phyloP scores from a whole-genome alignment of 2,329 filamentous ascomycete genomes.

The Talaromyces sp. region DNA sequence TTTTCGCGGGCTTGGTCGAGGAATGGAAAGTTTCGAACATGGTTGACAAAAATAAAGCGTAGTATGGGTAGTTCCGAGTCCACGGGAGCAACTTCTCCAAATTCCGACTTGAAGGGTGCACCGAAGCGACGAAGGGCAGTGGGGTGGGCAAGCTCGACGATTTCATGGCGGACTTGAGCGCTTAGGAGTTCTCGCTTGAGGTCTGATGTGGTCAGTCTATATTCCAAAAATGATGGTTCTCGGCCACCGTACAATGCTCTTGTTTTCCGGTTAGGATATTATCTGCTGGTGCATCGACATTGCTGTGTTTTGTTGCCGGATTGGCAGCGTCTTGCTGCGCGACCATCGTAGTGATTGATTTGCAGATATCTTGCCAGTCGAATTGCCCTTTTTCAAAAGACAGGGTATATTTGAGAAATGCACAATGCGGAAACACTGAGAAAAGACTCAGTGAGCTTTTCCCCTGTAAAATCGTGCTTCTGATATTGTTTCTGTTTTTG shows the following conservation, averaged over 20 bases:
- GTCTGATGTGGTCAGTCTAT: constrained; percentile 50
- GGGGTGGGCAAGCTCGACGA: constrained; percentile 86
- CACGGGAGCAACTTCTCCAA: constrained; percentile 84
- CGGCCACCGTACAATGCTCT: constrained; percentile 71
- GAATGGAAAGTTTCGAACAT: constrained; percentile 97
- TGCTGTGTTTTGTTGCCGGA: constrained; percentile 9
- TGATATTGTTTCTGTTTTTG: background rate
- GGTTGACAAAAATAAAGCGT: constrained; percentile 94
- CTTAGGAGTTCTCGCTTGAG: constrained; percentile 93
- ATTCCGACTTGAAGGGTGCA: constrained; percentile 87
- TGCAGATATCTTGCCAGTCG: background rate
- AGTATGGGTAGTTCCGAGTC: constrained; percentile 92
- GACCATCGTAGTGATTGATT: constrained; percentile 8
- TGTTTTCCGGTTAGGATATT: constrained; percentile 84
- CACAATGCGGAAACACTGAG: background rate
- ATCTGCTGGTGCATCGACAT: background rate
- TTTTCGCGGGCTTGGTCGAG: constrained; percentile 95
- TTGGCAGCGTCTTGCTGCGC: constrained; percentile 3
- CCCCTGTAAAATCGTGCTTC: background rate
- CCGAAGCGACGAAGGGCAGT: constrained; percentile 93
- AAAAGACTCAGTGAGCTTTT: too few relatives aligned
- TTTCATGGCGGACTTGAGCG: constrained; percentile 83
- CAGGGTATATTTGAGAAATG: background rate
- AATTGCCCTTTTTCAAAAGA: too few relatives aligned
- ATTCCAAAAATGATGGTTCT: background rate